Base-by-base conservation (phyloP, 1,284 basidiomycete genomes). In the Ceraceosorus guamensis region DNA sequence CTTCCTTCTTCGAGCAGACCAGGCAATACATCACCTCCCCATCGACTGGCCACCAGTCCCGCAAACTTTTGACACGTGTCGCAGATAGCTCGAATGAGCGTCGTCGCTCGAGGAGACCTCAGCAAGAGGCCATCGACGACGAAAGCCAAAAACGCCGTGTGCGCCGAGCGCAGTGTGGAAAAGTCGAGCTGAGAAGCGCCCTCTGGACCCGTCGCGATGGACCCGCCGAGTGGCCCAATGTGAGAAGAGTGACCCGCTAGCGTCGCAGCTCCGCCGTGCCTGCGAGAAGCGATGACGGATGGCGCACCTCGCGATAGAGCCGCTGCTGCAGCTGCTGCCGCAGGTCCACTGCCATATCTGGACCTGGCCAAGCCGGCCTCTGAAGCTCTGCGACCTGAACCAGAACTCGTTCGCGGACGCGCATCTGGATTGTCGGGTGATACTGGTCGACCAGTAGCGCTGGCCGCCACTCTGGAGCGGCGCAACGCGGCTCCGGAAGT, bases 1-100 rank as follows among this genome's bases (percentile, higher is more conserved):
- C 85, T 87, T 30, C 87, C 87, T 67, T 90, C 89, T 60, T 84
- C 85, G 43, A 91, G 77, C 45, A 91, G 79, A 0, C 86, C 87
- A 8, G 90, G 90, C 1, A 92, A 79, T 3, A 92, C 83, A 70
- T 92, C 89, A 0, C 89, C 90, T n/a, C 88, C 88, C 90, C 90
- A 93, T 48, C 89, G 79, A 76, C 91, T 89, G 39, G 24, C 24
- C 0, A 91, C 83, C 57, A 88, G 83, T 6, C 84, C 86, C 68
- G 57, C 61, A 35, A 93, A 89, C 6, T 84, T 81, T 71, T 88
- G 87, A 73, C 89, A 92, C 3, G 85, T 80, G 62, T 89, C 87
- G 51, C 92, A 79, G 53, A 91, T 84, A 45, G 83, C 80, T 11
- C 85, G 79, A 46, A 85, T 82, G 1, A 82, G 76, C 5, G 85